Evolutionary conservation across 139 green algal genomes (phyloP).

Genomic region (Coelastrella sp.): DNA sequence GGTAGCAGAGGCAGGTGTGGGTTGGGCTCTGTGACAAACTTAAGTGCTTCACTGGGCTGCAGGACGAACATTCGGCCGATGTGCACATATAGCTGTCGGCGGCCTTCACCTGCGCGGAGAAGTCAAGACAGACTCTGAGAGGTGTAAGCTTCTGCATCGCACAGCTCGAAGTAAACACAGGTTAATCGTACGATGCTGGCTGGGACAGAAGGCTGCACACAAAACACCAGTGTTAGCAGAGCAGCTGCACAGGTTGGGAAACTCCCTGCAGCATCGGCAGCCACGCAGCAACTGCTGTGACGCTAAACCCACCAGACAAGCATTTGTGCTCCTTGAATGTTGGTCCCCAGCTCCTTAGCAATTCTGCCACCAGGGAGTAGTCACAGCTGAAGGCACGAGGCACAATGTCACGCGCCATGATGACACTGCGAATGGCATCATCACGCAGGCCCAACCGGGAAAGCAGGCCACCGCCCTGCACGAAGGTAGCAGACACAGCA

Average conservation of each 20-base stretch:
- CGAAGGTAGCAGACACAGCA: neutral
- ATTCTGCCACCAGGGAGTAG: slow-evolving; percentile 87
- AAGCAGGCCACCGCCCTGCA: slow-evolving; percentile 60
- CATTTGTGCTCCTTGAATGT: slow-evolving; percentile 84
- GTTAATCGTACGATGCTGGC: too few relatives aligned
- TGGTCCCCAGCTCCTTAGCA: slow-evolving; percentile 51
- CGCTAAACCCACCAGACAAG: slow-evolving; percentile 61
- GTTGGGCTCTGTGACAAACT: slow-evolving; percentile 67
- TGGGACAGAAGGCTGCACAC: too few relatives aligned
- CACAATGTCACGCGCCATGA: slow-evolving; percentile 96
- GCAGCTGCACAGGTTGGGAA: too few relatives aligned
- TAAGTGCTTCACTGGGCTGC: slow-evolving; percentile 80
- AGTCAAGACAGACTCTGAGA: neutral
- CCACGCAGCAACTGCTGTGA: neutral
- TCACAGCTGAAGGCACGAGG: slow-evolving; percentile 97
- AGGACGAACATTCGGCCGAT: slow-evolving; percentile 91
- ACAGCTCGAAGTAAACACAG: too few relatives aligned
- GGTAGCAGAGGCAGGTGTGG: slow-evolving; percentile 90
- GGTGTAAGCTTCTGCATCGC: too few relatives aligned
- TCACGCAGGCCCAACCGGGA: slow-evolving; percentile 51
- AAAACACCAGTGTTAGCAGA: too few relatives aligned
- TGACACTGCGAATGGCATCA: slow-evolving; percentile 81
- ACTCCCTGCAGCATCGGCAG: too few relatives aligned
- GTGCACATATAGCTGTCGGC: slow-evolving; percentile 65
- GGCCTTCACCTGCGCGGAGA: slow-evolving; percentile 24